A percentile compares a stretch with the other conserved stretches of the same genome.
Evolutionary conservation across 768 basidiomycete genomes (phyloP).

Genomic region (Trichaptum fuscoviolaceum): DNA sequence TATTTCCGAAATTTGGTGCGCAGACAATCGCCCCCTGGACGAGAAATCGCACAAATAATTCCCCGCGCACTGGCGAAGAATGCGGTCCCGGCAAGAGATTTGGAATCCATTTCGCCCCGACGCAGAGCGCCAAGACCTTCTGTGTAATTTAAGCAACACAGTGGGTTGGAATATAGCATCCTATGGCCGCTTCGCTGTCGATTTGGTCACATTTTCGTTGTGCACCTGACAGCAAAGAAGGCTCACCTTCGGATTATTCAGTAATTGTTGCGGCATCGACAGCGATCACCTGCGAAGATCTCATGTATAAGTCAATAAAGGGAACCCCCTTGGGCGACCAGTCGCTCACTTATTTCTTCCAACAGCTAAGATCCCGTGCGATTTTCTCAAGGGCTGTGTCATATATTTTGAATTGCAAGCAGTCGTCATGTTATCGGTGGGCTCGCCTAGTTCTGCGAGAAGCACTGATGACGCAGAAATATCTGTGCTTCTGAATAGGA

Average conservation of each 20-base stretch:
- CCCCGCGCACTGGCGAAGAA: not conserved
- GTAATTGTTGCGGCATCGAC: not conserved
- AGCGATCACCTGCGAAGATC: not conserved
- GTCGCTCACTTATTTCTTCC: not conserved
- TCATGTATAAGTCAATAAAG: not conserved
- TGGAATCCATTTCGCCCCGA: not conserved
- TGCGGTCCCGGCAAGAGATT: not conserved
- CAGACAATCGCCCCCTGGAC: not conserved
- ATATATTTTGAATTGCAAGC: not conserved
- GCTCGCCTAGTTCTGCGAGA: not conserved
- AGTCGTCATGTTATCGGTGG: not conserved
- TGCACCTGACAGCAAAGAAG: not conserved
- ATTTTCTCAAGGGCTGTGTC: not conserved
- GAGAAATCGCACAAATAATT: not conserved
- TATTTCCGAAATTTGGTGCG: not conserved
- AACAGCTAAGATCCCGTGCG: not conserved
- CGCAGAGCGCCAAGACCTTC: not conserved
- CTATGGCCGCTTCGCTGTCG: not conserved
- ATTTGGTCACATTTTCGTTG: not conserved
- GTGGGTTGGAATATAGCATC: not conserved
- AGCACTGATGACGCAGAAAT: not conserved
- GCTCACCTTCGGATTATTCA: conserved; percentile 1
- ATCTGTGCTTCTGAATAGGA: not conserved
- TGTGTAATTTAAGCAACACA: not conserved
- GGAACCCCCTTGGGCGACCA: not conserved